phyloP scores from a whole-genome alignment of 1,284 basidiomycete genomes.

The Malassezia equina region DNA sequence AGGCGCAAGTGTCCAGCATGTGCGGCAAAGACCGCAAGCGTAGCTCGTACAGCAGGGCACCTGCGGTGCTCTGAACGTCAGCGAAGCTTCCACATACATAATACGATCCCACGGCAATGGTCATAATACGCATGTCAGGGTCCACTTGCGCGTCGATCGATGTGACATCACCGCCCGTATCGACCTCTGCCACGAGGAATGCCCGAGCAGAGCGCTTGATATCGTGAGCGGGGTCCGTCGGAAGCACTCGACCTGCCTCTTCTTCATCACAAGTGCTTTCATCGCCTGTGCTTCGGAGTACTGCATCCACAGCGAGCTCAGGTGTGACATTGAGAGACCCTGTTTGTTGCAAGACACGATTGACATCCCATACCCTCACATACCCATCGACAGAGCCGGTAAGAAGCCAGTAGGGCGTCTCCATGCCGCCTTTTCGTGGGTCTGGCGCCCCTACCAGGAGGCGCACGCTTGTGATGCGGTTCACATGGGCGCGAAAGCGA shows the following conservation, averaged over 20 bases:
- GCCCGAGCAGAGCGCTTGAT: slow-evolving; percentile 3
- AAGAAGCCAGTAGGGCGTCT: slow-evolving; percentile 11
- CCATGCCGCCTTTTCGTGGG: background rate
- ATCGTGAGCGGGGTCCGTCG: slow-evolving; percentile 7
- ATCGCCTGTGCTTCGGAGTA: background rate
- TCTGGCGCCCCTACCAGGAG: slow-evolving; percentile 5
- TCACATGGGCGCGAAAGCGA: slow-evolving; percentile 19
- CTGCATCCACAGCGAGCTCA: background rate
- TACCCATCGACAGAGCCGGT: slow-evolving; percentile 22
- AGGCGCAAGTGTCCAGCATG: slow-evolving; percentile 13
- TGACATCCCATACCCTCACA: slow-evolving; percentile 20
- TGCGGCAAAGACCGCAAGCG: slow-evolving; percentile 8
- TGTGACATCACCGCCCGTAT: slow-evolving; percentile 21
- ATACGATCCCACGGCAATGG: slow-evolving; percentile 20
- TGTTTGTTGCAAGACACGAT: background rate
- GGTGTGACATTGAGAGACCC: slow-evolving; percentile 3
- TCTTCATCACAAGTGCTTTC: slow-evolving; percentile 1
- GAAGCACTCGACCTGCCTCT: background rate
- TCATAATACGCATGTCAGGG: background rate
- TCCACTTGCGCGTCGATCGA: slow-evolving; percentile 18
- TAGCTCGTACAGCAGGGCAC: slow-evolving; percentile 20
- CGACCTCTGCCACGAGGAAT: slow-evolving; percentile 19
- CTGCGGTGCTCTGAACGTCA: slow-evolving; percentile 1
- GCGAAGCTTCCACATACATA: background rate
- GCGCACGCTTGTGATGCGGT: slow-evolving; percentile 22